phyloP scores from a whole-genome alignment of 371 early-diverging fungal genomes.

The Mortierella sp. region DNA sequence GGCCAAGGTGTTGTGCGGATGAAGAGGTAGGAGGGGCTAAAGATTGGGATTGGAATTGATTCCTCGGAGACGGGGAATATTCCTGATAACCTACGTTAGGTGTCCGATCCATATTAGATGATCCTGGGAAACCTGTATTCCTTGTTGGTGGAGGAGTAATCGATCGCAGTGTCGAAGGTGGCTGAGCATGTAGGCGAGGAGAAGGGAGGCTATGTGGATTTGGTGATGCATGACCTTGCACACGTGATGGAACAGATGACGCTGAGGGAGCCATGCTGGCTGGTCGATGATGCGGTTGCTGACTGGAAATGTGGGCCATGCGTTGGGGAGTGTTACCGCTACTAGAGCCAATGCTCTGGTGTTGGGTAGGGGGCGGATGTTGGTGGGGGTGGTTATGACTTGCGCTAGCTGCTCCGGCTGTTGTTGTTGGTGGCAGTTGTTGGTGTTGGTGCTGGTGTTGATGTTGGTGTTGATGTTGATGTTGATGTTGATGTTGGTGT shows the following conservation, averaged over 20 bases:
- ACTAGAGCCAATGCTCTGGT: conserved; percentile 8
- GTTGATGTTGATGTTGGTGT: not conserved
- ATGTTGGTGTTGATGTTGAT: too few species aligned
- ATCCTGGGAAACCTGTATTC: conserved; percentile 12
- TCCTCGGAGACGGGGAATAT: conserved; percentile 9
- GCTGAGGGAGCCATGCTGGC: conserved; percentile 23
- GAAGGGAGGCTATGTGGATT: conserved; percentile 10
- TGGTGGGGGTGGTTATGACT: conserved; percentile 13
- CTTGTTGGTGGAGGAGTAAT: conserved; percentile 29
- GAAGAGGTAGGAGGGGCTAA: conserved; percentile 4
- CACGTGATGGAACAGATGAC: conserved; percentile 13
- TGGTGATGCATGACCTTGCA: conserved; percentile 11
- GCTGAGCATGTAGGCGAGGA: conserved; percentile 17
- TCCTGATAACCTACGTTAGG: conserved; percentile 19
- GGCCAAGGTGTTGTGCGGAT: conserved; percentile 7
- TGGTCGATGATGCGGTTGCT: conserved; percentile 18
- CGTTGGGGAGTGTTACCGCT: conserved; percentile 6
- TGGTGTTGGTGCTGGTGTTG: too few species aligned
- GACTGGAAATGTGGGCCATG: conserved; percentile 23
- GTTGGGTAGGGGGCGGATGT: not conserved
- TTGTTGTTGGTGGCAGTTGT: not conserved
- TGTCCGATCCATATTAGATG: conserved; percentile 20
- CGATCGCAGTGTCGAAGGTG: conserved; percentile 17
- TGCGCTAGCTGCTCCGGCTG: not conserved
- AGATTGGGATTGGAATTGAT: conserved; percentile 16